These are phyloP conservation scores for Diplodia corticola DNA, from an alignment of 2,329 filamentous ascomycete genomes.

Conservation along the genomic window DNA sequence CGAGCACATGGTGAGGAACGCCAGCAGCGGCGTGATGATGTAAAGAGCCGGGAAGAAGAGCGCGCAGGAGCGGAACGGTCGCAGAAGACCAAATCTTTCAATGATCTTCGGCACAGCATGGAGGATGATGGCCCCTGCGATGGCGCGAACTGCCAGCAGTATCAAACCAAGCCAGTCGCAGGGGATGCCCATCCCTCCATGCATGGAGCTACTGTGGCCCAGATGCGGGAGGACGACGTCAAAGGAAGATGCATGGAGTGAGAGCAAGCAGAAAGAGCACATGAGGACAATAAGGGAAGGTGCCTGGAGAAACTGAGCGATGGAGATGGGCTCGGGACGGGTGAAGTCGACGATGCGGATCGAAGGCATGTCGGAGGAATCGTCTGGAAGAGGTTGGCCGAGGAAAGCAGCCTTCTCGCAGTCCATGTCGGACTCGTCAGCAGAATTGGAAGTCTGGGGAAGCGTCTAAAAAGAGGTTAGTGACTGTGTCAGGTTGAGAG, in stretches of 20 bases:
- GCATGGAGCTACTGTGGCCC: constrained; percentile 46
- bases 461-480: constrained; percentile 24
- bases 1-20: constrained; percentile 38
- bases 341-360: constrained; percentile 39
- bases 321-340: constrained; percentile 44
- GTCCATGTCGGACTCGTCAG: constrained; percentile 33
- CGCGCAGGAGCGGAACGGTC: constrained; percentile 45
- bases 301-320: constrained; percentile 48
- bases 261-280: constrained; percentile 54
- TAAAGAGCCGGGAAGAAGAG: constrained; percentile 44
- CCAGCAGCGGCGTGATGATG: constrained; percentile 42
- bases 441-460: constrained; percentile 1
- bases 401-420: constrained; percentile 52
- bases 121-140: constrained; percentile 44
- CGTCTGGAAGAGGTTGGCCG: constrained; percentile 37
- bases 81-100: constrained; percentile 43
- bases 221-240: constrained; percentile 51
- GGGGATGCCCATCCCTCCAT: constrained; percentile 49
- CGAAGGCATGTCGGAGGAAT: constrained; percentile 38
- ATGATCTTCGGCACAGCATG: constrained; percentile 40
- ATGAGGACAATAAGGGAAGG: constrained; percentile 49
- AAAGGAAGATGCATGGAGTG: constrained; percentile 58
- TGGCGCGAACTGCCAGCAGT: constrained; percentile 44
- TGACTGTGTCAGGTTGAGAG: neutral
- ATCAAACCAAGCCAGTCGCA: constrained; percentile 47